phyloP scores from a whole-genome alignment of 2,329 filamentous ascomycete species.

The Penicillium paneum region DNA sequence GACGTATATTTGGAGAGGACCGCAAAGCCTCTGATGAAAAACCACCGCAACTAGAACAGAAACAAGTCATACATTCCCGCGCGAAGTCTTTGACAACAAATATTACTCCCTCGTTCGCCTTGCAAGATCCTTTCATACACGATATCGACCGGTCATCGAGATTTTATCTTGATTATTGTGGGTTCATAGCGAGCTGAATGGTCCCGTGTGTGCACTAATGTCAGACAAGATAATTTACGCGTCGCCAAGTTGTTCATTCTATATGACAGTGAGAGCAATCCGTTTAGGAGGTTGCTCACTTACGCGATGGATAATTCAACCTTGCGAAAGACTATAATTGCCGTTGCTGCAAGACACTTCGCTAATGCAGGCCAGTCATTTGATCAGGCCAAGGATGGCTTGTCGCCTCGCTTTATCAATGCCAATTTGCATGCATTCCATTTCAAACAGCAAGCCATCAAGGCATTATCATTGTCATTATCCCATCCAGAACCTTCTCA shows the following conservation, averaged over 20 bases:
- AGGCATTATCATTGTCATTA: slow-evolving; percentile 11
- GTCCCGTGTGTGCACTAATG: neutral
- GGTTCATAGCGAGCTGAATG: neutral
- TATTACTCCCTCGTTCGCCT: slow-evolving; percentile 4
- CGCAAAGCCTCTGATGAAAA: neutral
- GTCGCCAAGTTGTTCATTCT: slow-evolving; percentile 33
- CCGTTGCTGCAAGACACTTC: neutral
- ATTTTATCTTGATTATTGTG: slow-evolving; percentile 38
- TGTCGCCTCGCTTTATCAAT: neutral
- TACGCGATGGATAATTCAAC: neutral
- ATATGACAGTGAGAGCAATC: slow-evolving; percentile 7
- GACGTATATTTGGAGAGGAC: slow-evolving; percentile 15
- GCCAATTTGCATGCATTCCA: slow-evolving; percentile 19
- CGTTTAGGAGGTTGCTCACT: slow-evolving; percentile 1
- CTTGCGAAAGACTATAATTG: neutral
- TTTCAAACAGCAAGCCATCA: slow-evolving; percentile 23
- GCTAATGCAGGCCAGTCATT: neutral
- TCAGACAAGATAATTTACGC: slow-evolving; percentile 26
- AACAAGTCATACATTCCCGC: neutral
- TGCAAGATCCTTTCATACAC: slow-evolving; percentile 15
- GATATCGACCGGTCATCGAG: slow-evolving; percentile 10
- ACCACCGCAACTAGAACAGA: neutral
- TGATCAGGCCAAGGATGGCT: neutral
- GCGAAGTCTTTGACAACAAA: neutral
- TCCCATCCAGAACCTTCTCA: neutral